Conservation (phyloP, 2,329 filamentous ascomycete genomes). For the Pseudogymnoascus destructans region DNA sequence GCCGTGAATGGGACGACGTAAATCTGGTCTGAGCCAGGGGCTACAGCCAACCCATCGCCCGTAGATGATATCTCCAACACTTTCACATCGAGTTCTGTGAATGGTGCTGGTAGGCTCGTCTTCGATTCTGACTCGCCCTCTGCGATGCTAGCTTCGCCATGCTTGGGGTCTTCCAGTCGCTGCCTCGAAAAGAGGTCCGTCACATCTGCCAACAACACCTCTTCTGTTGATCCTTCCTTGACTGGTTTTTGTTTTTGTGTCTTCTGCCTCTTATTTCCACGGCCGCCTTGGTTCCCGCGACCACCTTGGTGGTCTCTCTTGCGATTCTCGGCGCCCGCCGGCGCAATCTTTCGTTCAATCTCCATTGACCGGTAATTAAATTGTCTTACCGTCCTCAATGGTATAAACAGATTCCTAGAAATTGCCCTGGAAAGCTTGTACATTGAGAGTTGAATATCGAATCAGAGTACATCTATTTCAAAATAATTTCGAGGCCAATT, state of each 20-base stretch:
- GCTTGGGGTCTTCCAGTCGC: constrained; percentile 25
- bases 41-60: constrained; percentile 76
- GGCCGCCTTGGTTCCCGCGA: constrained; percentile 19
- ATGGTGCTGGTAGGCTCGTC: constrained; percentile 45
- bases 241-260: constrained; percentile 41
- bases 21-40: constrained; percentile 46
- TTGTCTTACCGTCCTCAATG: neutral
- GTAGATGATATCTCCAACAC: constrained; percentile 77
- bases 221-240: constrained; percentile 49
- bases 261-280: constrained; percentile 35
- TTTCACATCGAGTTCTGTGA: constrained; percentile 69
- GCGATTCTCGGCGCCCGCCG: neutral
- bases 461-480: constrained; percentile 1
- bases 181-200: constrained; percentile 35
- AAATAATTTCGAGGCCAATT: constrained; percentile 10
- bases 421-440: neutral
- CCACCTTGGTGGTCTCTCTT: constrained; percentile 6
- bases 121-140: constrained; percentile 18
- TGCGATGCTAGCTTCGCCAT: constrained; percentile 17
- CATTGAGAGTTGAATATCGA: neutral
- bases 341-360: neutral
- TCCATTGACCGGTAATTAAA: constrained; percentile 8
- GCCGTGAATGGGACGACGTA: constrained; percentile 83
- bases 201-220: constrained; percentile 53
- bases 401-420: neutral